Evolutionary conservation across 2,329 filamentous ascomycete species (phyloP).

Genomic region (Coniella lustricola): DNA sequence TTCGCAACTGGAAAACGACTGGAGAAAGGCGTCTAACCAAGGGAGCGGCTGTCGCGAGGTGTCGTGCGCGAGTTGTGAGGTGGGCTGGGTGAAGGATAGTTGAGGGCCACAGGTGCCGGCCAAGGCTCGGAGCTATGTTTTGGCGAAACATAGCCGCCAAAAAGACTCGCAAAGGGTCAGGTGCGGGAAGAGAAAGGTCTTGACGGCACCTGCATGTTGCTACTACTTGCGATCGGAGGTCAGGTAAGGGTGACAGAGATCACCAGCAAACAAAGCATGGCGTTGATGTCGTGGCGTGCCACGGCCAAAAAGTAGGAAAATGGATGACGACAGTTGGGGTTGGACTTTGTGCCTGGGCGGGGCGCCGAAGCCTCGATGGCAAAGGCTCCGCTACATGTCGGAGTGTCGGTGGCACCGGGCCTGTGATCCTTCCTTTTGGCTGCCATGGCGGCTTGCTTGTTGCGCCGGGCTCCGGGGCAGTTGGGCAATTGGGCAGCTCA

Average conservation of each 20-base stretch:
- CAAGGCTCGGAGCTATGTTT: conserved; percentile 12
- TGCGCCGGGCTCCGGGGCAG: too few species aligned
- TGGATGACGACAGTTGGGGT: background rate
- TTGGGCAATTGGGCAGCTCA: too few species aligned
- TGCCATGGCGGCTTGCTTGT: too few species aligned
- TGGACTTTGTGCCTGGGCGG: background rate
- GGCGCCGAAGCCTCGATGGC: background rate
- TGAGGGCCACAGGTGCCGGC: conserved; percentile 5
- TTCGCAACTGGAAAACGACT: conserved; percentile 15
- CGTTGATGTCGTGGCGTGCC: too few species aligned
- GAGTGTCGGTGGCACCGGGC: background rate
- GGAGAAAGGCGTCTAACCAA: conserved; percentile 13
- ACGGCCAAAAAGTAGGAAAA: too few species aligned
- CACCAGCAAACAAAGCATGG: too few species aligned
- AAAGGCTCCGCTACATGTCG: too few species aligned
- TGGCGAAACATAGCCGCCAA: conserved; percentile 15
- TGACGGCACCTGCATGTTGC: too few species aligned
- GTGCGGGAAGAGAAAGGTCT: background rate
- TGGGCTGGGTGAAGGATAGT: background rate
- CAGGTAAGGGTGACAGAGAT: too few species aligned
- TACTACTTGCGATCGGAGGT: too few species aligned
- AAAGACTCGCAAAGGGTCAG: background rate
- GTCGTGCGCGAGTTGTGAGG: too few species aligned
- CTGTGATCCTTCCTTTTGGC: too few species aligned
- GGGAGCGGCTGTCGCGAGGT: background rate